Evolutionary conservation across 2,329 filamentous ascomycete genomes (phyloP), one percentile per base, ranked within the genome.

Genomic region (Ascomycota sp.): DNA sequence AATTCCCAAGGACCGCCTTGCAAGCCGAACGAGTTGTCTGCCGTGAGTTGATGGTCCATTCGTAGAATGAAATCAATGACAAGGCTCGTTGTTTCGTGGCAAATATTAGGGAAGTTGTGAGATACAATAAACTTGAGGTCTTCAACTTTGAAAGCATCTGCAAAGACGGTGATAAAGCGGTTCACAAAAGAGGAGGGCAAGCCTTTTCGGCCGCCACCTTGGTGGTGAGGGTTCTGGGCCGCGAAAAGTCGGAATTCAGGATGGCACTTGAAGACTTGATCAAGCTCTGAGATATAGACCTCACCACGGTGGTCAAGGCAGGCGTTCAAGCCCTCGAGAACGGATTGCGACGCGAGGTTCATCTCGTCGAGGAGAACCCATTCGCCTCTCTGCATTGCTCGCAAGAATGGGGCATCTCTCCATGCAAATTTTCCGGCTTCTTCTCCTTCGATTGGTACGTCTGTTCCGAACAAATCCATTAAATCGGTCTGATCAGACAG

Each of bases 311-410:
- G 91, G 50, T 98, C 89, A 20, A 98, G 65, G 56, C 89, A 95
- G 15, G 89, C 86, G 41, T 98, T 98, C 21, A 98, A 59, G 37
- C 89, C 91, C 55, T 98, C 89, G 1, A 98, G 66, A 2, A 98
- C 85, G 4, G 86, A 92, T 48, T 98, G 89, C 0, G 86, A 95
- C 2, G 91, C 89, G 37, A 98, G 57, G 43, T 98, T 98, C 89
- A 98, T 98, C 57, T 98, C 89, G 45, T 98, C 89, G 0, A 98
- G 64, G 20, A 98, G 60, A 8, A 98, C 89, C 89, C 89, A 98
- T 41, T 92, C 80, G 20, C 89, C 89, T 33, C 71, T 78, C 47
- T 95, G 89, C 86, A 98, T 95, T 0, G 89, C 89, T 46, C 82
- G 79, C 13, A 98, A 59, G 47, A 98, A 95, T 1, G 89, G 85